phyloP scores from a whole-genome alignment of 768 basidiomycete species.

The Lyophyllum decastes region DNA sequence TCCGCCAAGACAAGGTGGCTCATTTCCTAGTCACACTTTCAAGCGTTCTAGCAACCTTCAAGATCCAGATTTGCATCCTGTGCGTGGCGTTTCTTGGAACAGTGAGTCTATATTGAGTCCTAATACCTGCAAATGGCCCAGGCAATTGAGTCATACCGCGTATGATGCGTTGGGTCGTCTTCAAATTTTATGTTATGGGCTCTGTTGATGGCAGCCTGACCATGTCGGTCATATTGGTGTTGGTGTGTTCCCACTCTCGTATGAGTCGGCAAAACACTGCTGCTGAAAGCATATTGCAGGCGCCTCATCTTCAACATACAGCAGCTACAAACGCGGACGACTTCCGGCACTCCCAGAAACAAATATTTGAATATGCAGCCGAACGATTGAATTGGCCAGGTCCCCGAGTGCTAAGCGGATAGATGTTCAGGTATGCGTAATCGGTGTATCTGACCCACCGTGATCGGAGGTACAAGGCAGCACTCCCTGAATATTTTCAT shows the following conservation, averaged over 20 bases:
- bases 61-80: too few relatives aligned
- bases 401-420: too few relatives aligned
- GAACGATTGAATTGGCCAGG: too few relatives aligned
- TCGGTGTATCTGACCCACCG: too few relatives aligned
- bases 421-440: too few relatives aligned
- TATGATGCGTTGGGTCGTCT: neutral
- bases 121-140: neutral
- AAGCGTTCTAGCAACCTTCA: too few relatives aligned
- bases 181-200: neutral
- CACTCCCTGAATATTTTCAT: too few relatives aligned
- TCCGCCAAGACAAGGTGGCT: conserved; percentile 72
- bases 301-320: conserved; percentile 14
- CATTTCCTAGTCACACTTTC: too few relatives aligned
- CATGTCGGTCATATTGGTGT: conserved; percentile 1
- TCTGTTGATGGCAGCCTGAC: conserved; percentile 7
- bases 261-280: neutral
- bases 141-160: conserved; percentile 2
- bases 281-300: neutral
- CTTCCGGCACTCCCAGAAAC: neutral
- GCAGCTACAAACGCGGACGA: neutral
- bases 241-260: neutral
- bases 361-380: too few relatives aligned
- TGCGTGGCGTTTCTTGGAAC: too few relatives aligned
- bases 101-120: neutral
- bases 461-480: too few relatives aligned